A percentile compares a stretch with the other conserved stretches of the same genome.
Evolutionary conservation across 2,329 filamentous ascomycete genomes (phyloP).

Genomic region (Fusarium sublunatum): DNA sequence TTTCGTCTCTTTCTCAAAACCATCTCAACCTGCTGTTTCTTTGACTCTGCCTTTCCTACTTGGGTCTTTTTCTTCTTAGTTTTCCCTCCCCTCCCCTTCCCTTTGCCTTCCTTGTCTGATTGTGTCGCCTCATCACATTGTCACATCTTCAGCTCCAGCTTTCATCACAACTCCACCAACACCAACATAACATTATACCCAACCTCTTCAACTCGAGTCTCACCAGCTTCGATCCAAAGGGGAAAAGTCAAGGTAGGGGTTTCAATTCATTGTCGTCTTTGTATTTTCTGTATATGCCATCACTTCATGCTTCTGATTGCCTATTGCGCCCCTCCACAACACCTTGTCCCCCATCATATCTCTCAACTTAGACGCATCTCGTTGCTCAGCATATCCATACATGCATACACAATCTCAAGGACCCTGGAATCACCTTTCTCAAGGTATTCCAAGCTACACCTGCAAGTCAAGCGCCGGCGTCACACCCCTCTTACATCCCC

Average conservation of each 20-base stretch:
- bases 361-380: slow-evolving; percentile 30
- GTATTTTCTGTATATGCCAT: background rate
- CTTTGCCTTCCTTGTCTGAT: slow-evolving; percentile 16
- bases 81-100: slow-evolving; percentile 39
- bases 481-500: slow-evolving; percentile 47
- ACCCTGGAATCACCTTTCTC: slow-evolving; percentile 37
- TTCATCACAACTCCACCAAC: slow-evolving; percentile 39
- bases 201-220: slow-evolving; percentile 22
- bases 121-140: slow-evolving; percentile 42
- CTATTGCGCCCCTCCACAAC: slow-evolving; percentile 11
- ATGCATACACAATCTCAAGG: slow-evolving; percentile 24
- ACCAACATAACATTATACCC: slow-evolving; percentile 27
- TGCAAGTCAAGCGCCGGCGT: slow-evolving; percentile 50
- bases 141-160: slow-evolving; percentile 41
- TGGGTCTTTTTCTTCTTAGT: slow-evolving; percentile 41
- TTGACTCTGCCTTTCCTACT: slow-evolving; percentile 40
- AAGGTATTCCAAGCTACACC: slow-evolving; percentile 45
- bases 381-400: slow-evolving; percentile 30
- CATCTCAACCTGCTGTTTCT: slow-evolving; percentile 45
- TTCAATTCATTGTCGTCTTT: slow-evolving; percentile 9
- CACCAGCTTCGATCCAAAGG: slow-evolving; percentile 18
- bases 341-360: slow-evolving; percentile 13
- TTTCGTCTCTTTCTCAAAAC: slow-evolving; percentile 45
- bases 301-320: slow-evolving; percentile 10
- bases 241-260: slow-evolving; percentile 18